These are phyloP conservation scores for Aspergillus coremiiformis DNA, from an alignment of 495 filamentous ascomycete species.

Conservation along the genomic window DNA sequence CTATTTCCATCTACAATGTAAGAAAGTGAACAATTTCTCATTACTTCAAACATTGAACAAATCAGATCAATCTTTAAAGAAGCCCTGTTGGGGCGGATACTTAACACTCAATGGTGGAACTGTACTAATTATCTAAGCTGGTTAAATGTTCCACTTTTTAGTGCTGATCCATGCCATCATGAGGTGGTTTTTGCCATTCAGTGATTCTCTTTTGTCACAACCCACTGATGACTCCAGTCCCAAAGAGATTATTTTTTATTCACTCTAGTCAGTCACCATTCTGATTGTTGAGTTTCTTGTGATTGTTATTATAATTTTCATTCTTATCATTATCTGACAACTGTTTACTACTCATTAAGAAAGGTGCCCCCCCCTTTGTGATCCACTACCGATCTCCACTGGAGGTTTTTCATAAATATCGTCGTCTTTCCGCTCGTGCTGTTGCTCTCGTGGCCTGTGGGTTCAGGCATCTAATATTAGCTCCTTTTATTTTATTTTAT, in stretches of 20 bases:
- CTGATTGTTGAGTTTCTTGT: neutral
- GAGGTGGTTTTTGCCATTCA: neutral
- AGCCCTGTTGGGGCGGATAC: neutral
- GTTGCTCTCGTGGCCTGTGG: neutral
- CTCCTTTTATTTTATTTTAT: conserved; percentile 1
- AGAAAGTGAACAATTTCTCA: neutral
- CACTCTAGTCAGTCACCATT: neutral
- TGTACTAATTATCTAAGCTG: neutral
- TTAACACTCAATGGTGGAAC: neutral
- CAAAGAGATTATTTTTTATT: neutral
- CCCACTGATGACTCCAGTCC: neutral
- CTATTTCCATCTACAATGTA: neutral
- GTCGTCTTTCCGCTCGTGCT: neutral
- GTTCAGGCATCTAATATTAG: neutral
- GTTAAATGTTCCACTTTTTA: neutral
- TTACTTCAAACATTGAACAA: neutral
- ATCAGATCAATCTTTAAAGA: neutral
- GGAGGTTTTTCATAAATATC: neutral
- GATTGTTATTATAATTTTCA: neutral
- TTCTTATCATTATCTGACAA: neutral
- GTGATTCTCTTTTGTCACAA: neutral
- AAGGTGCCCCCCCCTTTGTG: too few relatives aligned
- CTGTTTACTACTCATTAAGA: neutral
- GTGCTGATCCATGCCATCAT: neutral
- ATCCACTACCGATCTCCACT: neutral